A percentile compares a stretch with the other conserved stretches of the same genome.
phyloP scores from a whole-genome alignment of 345 rosid species.

The Dimocarpus longan region DNA sequence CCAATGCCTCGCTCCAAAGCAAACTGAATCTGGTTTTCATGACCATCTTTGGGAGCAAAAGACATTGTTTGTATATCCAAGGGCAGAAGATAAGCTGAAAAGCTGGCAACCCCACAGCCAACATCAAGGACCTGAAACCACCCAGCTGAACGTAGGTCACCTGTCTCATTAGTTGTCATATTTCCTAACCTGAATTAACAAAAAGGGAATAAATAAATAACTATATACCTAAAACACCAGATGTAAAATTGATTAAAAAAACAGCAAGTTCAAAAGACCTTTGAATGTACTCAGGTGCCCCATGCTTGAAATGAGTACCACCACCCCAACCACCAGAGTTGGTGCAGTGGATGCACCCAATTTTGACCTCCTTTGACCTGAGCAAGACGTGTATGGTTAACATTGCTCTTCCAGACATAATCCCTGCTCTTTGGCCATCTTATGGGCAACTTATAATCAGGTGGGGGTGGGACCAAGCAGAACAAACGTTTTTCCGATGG shows the following conservation, averaged over 20 bases:
- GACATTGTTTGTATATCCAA: conserved; percentile 87
- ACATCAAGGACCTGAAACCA: conserved; percentile 85
- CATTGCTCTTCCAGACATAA: conserved; percentile 90
- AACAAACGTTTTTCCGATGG: conserved; percentile 73
- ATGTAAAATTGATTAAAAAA: too few relatives aligned
- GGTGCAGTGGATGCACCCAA: conserved; percentile 81
- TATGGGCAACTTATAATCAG: conserved; percentile 78
- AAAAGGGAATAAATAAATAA: not conserved
- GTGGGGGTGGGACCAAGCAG: conserved; percentile 90
- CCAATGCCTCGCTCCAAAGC: conserved; percentile 90
- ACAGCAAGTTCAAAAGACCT: conserved; percentile 38
- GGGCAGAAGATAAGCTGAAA: conserved; percentile 87
- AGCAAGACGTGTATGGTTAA: conserved; percentile 87
- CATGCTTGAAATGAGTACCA: conserved; percentile 96
- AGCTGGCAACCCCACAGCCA: conserved; percentile 99
- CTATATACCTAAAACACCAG: too few relatives aligned
- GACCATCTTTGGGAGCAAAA: conserved; percentile 92
- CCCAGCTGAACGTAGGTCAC: conserved; percentile 85
- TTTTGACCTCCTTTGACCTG: conserved; percentile 89
- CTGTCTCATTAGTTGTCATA: conserved; percentile 70
- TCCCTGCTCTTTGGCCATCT: conserved; percentile 92
- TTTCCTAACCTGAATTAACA: conserved; percentile 64
- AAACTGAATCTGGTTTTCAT: conserved; percentile 97
- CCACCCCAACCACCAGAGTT: conserved; percentile 93
- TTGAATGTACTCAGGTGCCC: conserved; percentile 87